phyloP scores from a whole-genome alignment of 1,284 basidiomycete species.

The Tylopilus sp. region DNA sequence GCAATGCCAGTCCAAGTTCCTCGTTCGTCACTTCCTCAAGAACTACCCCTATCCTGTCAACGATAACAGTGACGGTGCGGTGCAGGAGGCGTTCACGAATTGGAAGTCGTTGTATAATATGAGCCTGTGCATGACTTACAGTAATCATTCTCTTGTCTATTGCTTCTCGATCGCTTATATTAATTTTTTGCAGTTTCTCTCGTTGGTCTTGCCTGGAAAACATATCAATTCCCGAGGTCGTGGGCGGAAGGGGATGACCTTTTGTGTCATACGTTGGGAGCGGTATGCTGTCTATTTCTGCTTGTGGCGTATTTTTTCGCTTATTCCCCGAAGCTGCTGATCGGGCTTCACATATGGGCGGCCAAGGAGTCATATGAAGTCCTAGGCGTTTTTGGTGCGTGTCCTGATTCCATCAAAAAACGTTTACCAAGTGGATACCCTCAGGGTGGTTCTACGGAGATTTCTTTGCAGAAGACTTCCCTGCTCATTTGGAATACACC shows the following conservation, averaged over 20 bases:
- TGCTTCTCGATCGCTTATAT: background rate
- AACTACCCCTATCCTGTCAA: slow-evolving; percentile 77
- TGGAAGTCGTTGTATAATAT: slow-evolving; percentile 95
- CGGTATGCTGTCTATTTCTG: slow-evolving; percentile 45
- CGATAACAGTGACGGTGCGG: slow-evolving; percentile 64
- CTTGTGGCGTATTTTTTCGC: background rate
- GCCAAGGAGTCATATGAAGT: slow-evolving; percentile 89
- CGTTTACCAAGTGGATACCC: slow-evolving; percentile 5
- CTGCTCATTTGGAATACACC: slow-evolving; percentile 88
- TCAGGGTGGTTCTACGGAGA: slow-evolving; percentile 96
- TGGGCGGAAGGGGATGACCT: slow-evolving; percentile 92
- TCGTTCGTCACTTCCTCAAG: slow-evolving; percentile 92
- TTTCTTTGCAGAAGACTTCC: slow-evolving; percentile 96
- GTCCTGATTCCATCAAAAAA: background rate
- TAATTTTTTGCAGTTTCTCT: slow-evolving; percentile 62
- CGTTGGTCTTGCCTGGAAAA: slow-evolving; percentile 80
- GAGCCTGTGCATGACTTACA: slow-evolving; percentile 92
- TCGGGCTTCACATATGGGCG: slow-evolving; percentile 90
- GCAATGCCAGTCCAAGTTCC: slow-evolving; percentile 84
- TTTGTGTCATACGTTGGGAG: slow-evolving; percentile 82
- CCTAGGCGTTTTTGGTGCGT: slow-evolving; percentile 82
- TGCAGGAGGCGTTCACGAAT: slow-evolving; percentile 89
- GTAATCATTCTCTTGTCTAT: slow-evolving; percentile 40
- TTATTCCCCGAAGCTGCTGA: slow-evolving; percentile 57
- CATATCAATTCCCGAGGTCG: slow-evolving; percentile 73